A percentile compares a stretch with the other conserved stretches of the same genome.
Conservation (phyloP, 2,329 filamentous ascomycete species). For the Alternaria atra region DNA sequence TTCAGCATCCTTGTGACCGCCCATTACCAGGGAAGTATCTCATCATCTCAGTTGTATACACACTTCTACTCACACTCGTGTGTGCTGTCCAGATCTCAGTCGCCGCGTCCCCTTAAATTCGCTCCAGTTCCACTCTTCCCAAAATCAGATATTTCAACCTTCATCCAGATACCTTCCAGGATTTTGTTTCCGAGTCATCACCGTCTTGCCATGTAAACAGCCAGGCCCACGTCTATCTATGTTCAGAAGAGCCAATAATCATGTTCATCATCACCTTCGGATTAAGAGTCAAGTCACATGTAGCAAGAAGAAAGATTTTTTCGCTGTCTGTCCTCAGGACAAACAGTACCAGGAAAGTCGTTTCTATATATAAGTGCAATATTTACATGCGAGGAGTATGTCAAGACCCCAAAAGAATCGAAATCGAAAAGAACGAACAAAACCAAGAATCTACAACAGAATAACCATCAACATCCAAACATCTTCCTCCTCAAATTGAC, state of each 20-base stretch:
- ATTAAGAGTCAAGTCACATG: not conserved
- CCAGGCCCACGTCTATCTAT: too few species aligned
- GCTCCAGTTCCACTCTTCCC: not conserved
- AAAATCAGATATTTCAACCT: not conserved
- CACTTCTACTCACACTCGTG: not conserved
- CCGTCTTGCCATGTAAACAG: not conserved
- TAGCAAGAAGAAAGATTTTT: not conserved
- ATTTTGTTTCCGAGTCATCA: not conserved
- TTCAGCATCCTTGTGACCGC: too few species aligned
- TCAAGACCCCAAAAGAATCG: conserved; percentile 5
- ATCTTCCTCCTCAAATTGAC: not conserved
- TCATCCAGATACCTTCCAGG: not conserved
- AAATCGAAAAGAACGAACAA: not conserved
- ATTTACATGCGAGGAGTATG: conserved; percentile 10
- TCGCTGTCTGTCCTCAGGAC: conserved; percentile 1
- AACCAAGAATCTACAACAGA: conserved; percentile 3
- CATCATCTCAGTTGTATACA: not conserved
- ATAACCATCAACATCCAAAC: not conserved
- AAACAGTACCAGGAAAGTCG: not conserved
- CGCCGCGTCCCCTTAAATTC: not conserved
- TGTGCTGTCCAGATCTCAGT: not conserved
- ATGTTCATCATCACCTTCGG: not conserved
- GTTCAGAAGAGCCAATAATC: not conserved
- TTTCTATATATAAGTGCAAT: conserved; percentile 3
- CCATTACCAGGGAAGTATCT: too few species aligned